These are phyloP conservation scores for Backusella westeae DNA, from an alignment of 192 early-diverging fungal genomes.

Conservation along the genomic window DNA sequence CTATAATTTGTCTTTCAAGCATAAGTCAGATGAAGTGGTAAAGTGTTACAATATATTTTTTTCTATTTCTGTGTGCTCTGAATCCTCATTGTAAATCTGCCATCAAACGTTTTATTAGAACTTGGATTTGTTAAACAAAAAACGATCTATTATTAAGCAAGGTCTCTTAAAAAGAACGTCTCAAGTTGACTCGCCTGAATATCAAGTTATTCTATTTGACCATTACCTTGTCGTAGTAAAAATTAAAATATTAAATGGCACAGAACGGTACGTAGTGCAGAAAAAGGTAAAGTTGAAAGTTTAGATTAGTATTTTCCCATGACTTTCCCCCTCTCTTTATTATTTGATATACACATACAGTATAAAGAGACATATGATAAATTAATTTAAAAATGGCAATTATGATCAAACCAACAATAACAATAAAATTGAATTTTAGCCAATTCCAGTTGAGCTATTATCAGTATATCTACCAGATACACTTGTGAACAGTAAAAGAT, in stretches of 20 bases:
- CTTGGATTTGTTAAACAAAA: constrained; percentile 70
- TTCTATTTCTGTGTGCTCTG: background rate
- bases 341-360: background rate
- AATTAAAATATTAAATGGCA: constrained; percentile 43
- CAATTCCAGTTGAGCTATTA: constrained; percentile 78
- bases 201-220: constrained; percentile 87
- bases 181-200: constrained; percentile 56
- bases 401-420: background rate
- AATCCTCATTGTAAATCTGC: constrained; percentile 21
- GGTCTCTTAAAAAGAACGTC: constrained; percentile 68
- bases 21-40: constrained; percentile 29
- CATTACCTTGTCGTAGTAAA: constrained; percentile 80
- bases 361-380: background rate
- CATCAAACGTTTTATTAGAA: constrained; percentile 50
- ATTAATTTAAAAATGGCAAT: background rate
- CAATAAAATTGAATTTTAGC: constrained; percentile 42
- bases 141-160: constrained; percentile 73
- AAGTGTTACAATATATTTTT: constrained; percentile 7
- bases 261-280: constrained; percentile 63
- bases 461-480: constrained; percentile 39
- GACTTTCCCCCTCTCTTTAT: background rate
- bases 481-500: constrained; percentile 6
- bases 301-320: background rate
- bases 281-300: constrained; percentile 36
- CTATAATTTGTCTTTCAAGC: constrained; percentile 62